Evolutionary conservation across 202 grass and related monocot species (phyloP), one percentile per base, ranked within the genome.

Genomic region (Elaeis oleifera): DNA sequence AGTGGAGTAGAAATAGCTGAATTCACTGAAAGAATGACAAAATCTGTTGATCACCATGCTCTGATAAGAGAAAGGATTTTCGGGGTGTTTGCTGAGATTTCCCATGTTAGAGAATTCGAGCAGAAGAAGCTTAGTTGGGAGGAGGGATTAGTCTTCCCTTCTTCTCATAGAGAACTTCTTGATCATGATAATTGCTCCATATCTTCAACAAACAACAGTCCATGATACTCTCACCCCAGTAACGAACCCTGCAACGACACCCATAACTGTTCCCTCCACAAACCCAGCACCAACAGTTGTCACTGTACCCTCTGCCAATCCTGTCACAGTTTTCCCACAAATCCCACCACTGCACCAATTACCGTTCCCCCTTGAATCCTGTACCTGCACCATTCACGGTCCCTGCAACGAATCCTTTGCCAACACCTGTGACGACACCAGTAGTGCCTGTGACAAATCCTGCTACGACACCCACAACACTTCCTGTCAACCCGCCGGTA

Each of bases 401-500:
- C 15, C 75, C 84, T n/a, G 52, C 64, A 5, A 71, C 49, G 23
- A 69, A 59, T 60, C 25, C 79, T 23, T 65, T 58, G 59, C 83
- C 84, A 16, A 79, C 71, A 8, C 54, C 77, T 5, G 58, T 71
- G 13, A 66, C 79, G 23, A 73, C 66, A 6, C 79, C 82, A 15
- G 64, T 74, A n/a, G 64, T 70, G 4, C 82, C 82, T 5, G 67
- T 83, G 21, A 87, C 80, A 56, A 95, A 90, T 78, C 90, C 90
- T 18, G 62, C 73, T 0, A 86, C 83, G 17, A 85, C 83, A 54
- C 80, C 90, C 16, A 23, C 76, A 68, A 65, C 81, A 4, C 32
- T 63, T 5, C 71, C 88, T 3, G 78, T 76, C 16, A 74, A 66
- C 18, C 72, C 89, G 1, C 80, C 90, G 26, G 61, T 79, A 4